Conservation (phyloP, 352 stramenopile species). For the Globisporangium cylindrosporum region DNA sequence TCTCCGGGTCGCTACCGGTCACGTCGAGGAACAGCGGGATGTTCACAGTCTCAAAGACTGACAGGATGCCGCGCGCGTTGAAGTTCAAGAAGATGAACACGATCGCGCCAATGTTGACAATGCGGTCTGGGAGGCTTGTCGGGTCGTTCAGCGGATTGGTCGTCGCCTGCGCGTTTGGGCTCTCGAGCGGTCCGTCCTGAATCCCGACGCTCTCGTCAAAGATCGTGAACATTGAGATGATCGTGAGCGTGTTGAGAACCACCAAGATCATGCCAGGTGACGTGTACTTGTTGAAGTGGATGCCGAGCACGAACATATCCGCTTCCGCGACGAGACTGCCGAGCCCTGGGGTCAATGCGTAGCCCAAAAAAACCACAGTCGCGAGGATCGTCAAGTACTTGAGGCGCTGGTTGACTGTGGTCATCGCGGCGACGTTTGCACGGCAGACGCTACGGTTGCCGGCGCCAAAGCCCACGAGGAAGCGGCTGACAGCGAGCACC, state of each 20-base stretch:
- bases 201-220: slow-evolving; percentile 56
- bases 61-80: slow-evolving; percentile 68
- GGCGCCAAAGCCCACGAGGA: slow-evolving; percentile 75
- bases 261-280: slow-evolving; percentile 62
- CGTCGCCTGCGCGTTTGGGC: slow-evolving; percentile 28
- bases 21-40: slow-evolving; percentile 77
- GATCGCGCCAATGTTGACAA: slow-evolving; percentile 68
- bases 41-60: slow-evolving; percentile 83
- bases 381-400: slow-evolving; percentile 73
- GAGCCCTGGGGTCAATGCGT: slow-evolving; percentile 68
- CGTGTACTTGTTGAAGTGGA: slow-evolving; percentile 81
- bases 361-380: slow-evolving; percentile 75
- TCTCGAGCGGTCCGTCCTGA: slow-evolving; percentile 57
- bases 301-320: slow-evolving; percentile 50
- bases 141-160: slow-evolving; percentile 51
- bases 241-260: slow-evolving; percentile 58
- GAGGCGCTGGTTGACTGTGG: slow-evolving; percentile 65
- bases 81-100: slow-evolving; percentile 86
- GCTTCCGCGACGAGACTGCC: slow-evolving; percentile 62
- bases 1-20: slow-evolving; percentile 55
- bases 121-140: slow-evolving; percentile 53
- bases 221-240: slow-evolving; percentile 56
- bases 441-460: slow-evolving; percentile 78
- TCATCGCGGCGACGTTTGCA: slow-evolving; percentile 69
- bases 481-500: slow-evolving; percentile 56